Base-by-base conservation (phyloP, 2,329 filamentous ascomycete genomes). In the Knufia petricola region DNA sequence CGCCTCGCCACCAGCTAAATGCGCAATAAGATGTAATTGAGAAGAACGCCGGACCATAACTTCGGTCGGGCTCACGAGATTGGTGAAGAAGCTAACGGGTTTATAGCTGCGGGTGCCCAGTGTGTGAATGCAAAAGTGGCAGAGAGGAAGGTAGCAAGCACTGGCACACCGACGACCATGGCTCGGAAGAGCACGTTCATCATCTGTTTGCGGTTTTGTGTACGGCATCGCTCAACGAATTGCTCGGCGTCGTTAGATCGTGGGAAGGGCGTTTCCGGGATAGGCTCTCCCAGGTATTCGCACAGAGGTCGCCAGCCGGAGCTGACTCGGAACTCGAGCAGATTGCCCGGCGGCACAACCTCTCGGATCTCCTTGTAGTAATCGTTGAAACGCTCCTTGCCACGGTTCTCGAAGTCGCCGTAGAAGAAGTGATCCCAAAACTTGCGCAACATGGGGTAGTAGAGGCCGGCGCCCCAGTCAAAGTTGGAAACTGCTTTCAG, bases 361-460 rank as follows among this genome's bases (percentile, higher is more conserved):
- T 63, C 63, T 48, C 69, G 69, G 21, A 79, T 69, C 56, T 75
- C 66, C 8, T 68, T 73, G 58, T 78, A 76, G 61, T 79, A 75
- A 50, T 75, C 69, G 34, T 66, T 63, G 68, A 78, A 85, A 39
- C 79, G 70, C 46, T 78, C 71, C 68, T 83, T 84, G 60, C 79
- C 81, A 51, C 76, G 70, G 61, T 75, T 75, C 60, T 76, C 74
- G 62, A 84, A 84, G 61, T 84, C 80, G 44, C 77, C 78, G 45
- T 78, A 73, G 71, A 82, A 84, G 66, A 83, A 84, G 49, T 73
- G 75, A 58, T 79, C 74, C 67, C 82, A 84, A 69, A 84, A 82
- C 64, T 81, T 82, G 63, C 73, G 72, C 50, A 84, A 71, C 80
- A 84, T 84, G 32, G 79, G 80, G 62, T 82, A 76, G 69, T 84